Base-by-base conservation (phyloP, 495 filamentous ascomycete genomes). In the Lasiosphaeriaceae sp. region DNA sequence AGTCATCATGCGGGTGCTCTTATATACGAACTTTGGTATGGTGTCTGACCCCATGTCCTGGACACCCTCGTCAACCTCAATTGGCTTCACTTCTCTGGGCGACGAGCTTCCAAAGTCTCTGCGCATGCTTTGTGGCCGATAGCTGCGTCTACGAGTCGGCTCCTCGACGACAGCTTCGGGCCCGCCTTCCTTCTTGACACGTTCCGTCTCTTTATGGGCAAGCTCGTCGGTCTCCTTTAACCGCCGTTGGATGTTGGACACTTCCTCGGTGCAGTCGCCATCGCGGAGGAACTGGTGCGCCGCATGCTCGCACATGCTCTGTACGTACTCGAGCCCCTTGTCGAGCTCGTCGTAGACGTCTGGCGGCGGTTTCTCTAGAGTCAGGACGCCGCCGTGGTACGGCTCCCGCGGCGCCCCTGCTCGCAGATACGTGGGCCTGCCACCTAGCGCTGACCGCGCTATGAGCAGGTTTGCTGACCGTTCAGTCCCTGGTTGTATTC, bases 261-360 rank as follows among this genome's bases (percentile, higher is more conserved):
- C 79, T 71, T 96, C 89, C 20, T 81, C 77, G 17, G 73, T 77
- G 70, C 92, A 96, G 57, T 92, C 86, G 20, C 91, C 92, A 52
- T 89, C 84, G 20, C 92, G 83, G 12, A 96, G 78, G 55, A 95
- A 90, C 66, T 94, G 89, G 68, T 93, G 91, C 2, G 92, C 92
- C 14, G 83, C 92, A 51, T 84, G 83, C 71, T 96, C 92, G 69
- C 89, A 95, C 63, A 90, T 80, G 47, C 77, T 80, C 65, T 96
- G 89, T 12, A 87, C 87, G 51, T 82, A 80, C 64, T 96, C 90
- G 49, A 96, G 76, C 1, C 83, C 80, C 65, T 84, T 86, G 62
- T 95, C 92, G 1, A 89, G 74, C 44, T 80, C 75, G 62, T 94
- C 89, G 70, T 88, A 93, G 11, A 82, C 70, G 54, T 80, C 79